A percentile compares a stretch with the other conserved stretches of the same genome.
These are phyloP conservation scores for Phytophthora hibernalis DNA, from an alignment of 352 stramenopile species.

Conservation along the genomic window DNA sequence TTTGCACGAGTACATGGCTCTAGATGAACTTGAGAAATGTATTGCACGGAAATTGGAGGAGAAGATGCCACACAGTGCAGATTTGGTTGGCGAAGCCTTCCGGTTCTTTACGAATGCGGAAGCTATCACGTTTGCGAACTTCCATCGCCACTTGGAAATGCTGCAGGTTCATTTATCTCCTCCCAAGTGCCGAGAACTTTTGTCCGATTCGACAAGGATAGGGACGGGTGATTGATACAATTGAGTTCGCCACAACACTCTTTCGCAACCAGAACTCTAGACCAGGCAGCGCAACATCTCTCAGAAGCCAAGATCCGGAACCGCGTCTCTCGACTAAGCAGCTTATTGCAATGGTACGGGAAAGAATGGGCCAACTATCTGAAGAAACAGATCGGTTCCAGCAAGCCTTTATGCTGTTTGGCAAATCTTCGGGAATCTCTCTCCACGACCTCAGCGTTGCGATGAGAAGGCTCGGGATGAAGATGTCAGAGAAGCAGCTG, in stretches of 20 bases:
- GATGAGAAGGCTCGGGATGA: slow-evolving; percentile 63
- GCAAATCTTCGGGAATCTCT: slow-evolving; percentile 69
- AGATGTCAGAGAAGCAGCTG: slow-evolving; percentile 59
- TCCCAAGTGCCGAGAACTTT: slow-evolving; percentile 64
- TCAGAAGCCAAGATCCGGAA: slow-evolving; percentile 43
- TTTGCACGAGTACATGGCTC: slow-evolving; percentile 58
- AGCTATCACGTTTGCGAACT: slow-evolving; percentile 69
- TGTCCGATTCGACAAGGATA: slow-evolving; percentile 63
- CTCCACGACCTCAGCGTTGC: slow-evolving; percentile 58
- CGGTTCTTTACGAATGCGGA: slow-evolving; percentile 72
- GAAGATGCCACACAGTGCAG: slow-evolving; percentile 52
- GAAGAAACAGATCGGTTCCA: slow-evolving; percentile 80
- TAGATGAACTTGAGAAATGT: slow-evolving; percentile 63
- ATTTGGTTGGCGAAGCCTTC: slow-evolving; percentile 68
- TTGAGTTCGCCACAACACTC: slow-evolving; percentile 69
- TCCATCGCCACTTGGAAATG: slow-evolving; percentile 55
- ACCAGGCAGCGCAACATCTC: slow-evolving; percentile 22
- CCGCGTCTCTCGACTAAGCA: slow-evolving; percentile 60
- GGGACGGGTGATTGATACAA: slow-evolving; percentile 69
- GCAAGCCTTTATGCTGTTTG: slow-evolving; percentile 78
- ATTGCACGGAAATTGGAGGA: slow-evolving; percentile 72
- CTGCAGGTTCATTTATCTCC: slow-evolving; percentile 71
- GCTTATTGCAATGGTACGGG: slow-evolving; percentile 58
- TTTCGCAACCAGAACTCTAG: slow-evolving; percentile 52
- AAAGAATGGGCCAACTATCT: slow-evolving; percentile 70